Conservation (phyloP, 1,139 yeast genomes). For the Taphrina populina region DNA sequence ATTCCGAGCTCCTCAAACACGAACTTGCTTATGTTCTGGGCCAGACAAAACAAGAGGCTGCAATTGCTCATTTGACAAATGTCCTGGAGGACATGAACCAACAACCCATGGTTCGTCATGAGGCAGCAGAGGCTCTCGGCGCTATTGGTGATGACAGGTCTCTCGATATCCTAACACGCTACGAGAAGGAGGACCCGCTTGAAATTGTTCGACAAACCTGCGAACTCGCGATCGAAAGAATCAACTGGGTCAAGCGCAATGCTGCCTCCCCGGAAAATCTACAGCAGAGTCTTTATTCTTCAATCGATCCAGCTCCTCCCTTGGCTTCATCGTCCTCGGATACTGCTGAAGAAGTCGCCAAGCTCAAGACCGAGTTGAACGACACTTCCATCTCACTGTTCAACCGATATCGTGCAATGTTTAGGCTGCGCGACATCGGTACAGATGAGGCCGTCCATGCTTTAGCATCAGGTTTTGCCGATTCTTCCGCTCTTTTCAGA, state of each 20-base stretch:
- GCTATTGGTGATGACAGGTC: constrained; percentile 85
- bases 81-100: constrained; percentile 69
- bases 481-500: constrained; percentile 88
- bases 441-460: constrained; percentile 91
- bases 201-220: constrained; percentile 95
- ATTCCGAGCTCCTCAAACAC: constrained; percentile 90
- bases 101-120: constrained; percentile 91
- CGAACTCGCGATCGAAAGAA: constrained; percentile 92
- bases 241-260: constrained; percentile 71
- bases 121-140: constrained; percentile 98
- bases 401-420: constrained; percentile 97
- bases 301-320: constrained; percentile 99
- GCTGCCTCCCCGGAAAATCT: constrained; percentile 67
- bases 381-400: constrained; percentile 77
- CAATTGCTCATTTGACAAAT: constrained; percentile 72
- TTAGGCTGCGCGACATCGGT: constrained; percentile 91
- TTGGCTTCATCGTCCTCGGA: constrained; percentile 53
- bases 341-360: constrained; percentile 56
- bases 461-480: constrained; percentile 82
- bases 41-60: constrained; percentile 79
- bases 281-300: constrained; percentile 63
- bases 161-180: constrained; percentile 63
- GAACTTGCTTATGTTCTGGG: constrained; percentile 99
- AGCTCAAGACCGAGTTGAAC: constrained; percentile 67
- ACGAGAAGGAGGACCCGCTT: constrained; percentile 60